Evolutionary conservation across 495 filamentous ascomycete genomes (phyloP).

Genomic region (Haplographium delicatum): DNA sequence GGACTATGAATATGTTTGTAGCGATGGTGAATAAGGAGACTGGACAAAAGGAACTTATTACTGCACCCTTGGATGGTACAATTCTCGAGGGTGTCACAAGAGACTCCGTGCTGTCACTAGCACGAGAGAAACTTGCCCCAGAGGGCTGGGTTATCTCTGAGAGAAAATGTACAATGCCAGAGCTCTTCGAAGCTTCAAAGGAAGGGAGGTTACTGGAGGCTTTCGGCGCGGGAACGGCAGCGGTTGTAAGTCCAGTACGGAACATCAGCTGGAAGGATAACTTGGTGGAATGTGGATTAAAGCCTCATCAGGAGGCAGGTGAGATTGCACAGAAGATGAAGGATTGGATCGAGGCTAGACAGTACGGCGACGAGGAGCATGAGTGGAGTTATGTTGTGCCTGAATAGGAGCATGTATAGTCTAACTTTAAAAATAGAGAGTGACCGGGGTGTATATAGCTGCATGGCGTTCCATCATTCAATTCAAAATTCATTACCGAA

Average conservation of each 20-base stretch:
- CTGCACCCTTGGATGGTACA: constrained; percentile 92
- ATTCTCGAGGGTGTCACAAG: constrained; percentile 92
- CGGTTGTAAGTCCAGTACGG: constrained; percentile 74
- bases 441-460: too few relatives aligned
- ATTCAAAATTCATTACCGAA: too few relatives aligned
- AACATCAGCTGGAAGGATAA: constrained; percentile 79
- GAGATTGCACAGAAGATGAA: constrained; percentile 82
- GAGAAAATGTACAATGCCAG: constrained; percentile 83
- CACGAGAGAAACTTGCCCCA: constrained; percentile 72
- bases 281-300: constrained; percentile 71
- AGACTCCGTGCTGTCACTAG: constrained; percentile 79
- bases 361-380: constrained; percentile 90
- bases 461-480: too few relatives aligned
- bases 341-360: constrained; percentile 90
- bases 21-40: constrained; percentile 74
- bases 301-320: constrained; percentile 74
- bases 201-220: constrained; percentile 88
- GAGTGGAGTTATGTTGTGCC: constrained; percentile 61
- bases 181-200: constrained; percentile 69
- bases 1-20: constrained; percentile 96
- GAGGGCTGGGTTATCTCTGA: constrained; percentile 86
- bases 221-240: constrained; percentile 91
- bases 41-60: constrained; percentile 84
- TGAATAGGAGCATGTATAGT: constrained; percentile 1
- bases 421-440: not conserved